Evolutionary conservation across 2,329 filamentous ascomycete species (phyloP).

Genomic region (Aaosphaeria arxii): DNA sequence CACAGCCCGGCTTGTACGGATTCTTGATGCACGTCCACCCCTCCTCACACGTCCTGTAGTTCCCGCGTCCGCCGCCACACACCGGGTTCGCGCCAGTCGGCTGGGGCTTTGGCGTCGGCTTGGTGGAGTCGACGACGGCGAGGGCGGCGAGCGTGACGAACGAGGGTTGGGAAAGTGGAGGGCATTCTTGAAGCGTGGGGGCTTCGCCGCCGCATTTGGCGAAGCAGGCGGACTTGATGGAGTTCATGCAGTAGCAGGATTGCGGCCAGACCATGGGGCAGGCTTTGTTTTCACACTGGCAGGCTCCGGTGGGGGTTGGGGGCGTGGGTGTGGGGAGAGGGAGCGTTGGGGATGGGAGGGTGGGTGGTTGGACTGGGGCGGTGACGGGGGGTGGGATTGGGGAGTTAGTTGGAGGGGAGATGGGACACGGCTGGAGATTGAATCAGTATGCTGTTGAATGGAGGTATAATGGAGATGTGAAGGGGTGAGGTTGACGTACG

Average conservation of each 20-base stretch:
- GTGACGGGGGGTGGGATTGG: not conserved
- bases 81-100: conserved; percentile 9
- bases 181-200: conserved; percentile 11
- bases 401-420: not conserved
- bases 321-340: conserved; percentile 1
- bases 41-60: conserved; percentile 5
- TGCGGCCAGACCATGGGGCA: conserved; percentile 23
- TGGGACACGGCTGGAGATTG: conserved; percentile 11
- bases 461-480: no score
- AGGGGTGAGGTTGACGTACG: conserved; percentile 3
- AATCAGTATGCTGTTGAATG: conserved; percentile 2
- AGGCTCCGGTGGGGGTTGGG: conserved; percentile 8
- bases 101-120: conserved; percentile 1
- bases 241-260: conserved; percentile 27
- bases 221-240: conserved; percentile 18
- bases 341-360: not conserved
- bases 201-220: conserved; percentile 24
- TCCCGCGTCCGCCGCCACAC: conserved; percentile 26
- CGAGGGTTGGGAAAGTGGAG: not conserved
- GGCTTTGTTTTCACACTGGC: conserved; percentile 16
- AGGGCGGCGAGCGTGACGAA: not conserved
- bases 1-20: conserved; percentile 27
- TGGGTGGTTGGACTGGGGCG: not conserved
- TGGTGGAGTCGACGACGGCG: conserved; percentile 1
- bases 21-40: conserved; percentile 29